These are phyloP conservation scores for Lentithecium fluviatile DNA, from an alignment of 495 filamentous ascomycete species.

Conservation along the genomic window DNA sequence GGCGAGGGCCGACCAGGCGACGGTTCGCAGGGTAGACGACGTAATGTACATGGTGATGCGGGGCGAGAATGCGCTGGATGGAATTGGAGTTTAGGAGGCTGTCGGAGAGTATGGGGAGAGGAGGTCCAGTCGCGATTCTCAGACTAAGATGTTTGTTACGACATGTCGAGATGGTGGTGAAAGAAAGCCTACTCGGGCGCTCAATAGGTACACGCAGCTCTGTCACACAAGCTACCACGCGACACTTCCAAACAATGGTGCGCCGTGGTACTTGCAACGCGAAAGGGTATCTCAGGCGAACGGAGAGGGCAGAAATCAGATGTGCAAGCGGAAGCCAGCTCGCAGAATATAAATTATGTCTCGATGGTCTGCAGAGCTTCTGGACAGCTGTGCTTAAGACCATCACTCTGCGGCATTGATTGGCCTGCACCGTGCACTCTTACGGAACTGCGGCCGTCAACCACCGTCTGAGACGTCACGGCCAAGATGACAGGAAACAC, in stretches of 20 bases:
- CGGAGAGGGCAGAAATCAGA: background rate
- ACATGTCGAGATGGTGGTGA: background rate
- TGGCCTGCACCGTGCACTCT: conserved; percentile 38
- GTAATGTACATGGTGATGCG: conserved; percentile 32
- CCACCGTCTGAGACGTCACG: background rate
- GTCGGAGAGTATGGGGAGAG: background rate
- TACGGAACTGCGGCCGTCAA: background rate
- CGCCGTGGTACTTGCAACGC: background rate
- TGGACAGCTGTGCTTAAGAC: conserved; percentile 32
- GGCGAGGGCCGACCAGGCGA: conserved; percentile 50
- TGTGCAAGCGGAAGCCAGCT: background rate
- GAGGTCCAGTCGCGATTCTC: background rate
- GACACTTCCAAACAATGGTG: background rate
- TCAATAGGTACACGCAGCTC: background rate
- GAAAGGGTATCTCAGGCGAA: conserved; percentile 13
- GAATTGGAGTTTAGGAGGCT: background rate
- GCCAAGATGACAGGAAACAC: background rate
- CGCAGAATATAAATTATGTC: conserved; percentile 14
- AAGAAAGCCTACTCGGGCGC: background rate
- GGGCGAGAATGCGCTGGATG: background rate
- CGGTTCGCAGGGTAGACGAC: conserved; percentile 21
- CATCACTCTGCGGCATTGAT: conserved; percentile 32
- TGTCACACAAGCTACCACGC: background rate
- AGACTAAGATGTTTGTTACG: background rate
- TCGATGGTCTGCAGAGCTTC: conserved; percentile 14